Percentiles rank a stretch among this genome's conserved stretches.
phyloP scores from a whole-genome alignment of 108 stramenopile species.

The Nitzschia sp. region DNA sequence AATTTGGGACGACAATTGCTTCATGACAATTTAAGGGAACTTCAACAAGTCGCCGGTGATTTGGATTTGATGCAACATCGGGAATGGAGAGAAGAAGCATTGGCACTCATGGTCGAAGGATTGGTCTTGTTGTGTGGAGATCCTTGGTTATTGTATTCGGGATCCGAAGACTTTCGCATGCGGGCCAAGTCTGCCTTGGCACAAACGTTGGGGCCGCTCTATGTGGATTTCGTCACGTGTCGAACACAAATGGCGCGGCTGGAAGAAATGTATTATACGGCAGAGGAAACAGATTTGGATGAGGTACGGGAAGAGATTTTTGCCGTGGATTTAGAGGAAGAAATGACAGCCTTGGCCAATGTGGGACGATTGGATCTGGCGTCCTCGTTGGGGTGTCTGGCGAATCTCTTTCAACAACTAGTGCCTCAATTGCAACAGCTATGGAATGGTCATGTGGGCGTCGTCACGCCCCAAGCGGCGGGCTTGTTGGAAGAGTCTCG shows the following conservation, averaged over 20 bases:
- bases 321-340: slow-evolving; percentile 68
- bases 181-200: slow-evolving; percentile 50
- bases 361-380: slow-evolving; percentile 70
- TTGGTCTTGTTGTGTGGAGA: slow-evolving; percentile 68
- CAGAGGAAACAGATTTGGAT: slow-evolving; percentile 70
- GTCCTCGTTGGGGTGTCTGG: slow-evolving; percentile 53
- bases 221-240: slow-evolving; percentile 56
- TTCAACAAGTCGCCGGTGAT: slow-evolving; percentile 60
- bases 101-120: slow-evolving; percentile 61
- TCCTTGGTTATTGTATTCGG: slow-evolving; percentile 73
- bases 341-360: slow-evolving; percentile 65
- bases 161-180: slow-evolving; percentile 43
- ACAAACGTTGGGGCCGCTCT: slow-evolving; percentile 64
- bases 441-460: slow-evolving; percentile 41
- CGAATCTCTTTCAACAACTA: slow-evolving; percentile 51
- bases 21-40: slow-evolving; percentile 63
- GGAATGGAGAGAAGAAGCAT: slow-evolving; percentile 77
- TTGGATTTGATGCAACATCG: slow-evolving; percentile 63
- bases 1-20: slow-evolving; percentile 56
- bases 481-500: slow-evolving; percentile 84
- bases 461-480: slow-evolving; percentile 68
- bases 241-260: slow-evolving; percentile 70
- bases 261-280: slow-evolving; percentile 71
- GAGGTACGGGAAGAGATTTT: slow-evolving; percentile 82
- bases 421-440: slow-evolving; percentile 54